Base-by-base conservation (phyloP, 805 yeast genomes). In the Brettanomyces sp. region DNA sequence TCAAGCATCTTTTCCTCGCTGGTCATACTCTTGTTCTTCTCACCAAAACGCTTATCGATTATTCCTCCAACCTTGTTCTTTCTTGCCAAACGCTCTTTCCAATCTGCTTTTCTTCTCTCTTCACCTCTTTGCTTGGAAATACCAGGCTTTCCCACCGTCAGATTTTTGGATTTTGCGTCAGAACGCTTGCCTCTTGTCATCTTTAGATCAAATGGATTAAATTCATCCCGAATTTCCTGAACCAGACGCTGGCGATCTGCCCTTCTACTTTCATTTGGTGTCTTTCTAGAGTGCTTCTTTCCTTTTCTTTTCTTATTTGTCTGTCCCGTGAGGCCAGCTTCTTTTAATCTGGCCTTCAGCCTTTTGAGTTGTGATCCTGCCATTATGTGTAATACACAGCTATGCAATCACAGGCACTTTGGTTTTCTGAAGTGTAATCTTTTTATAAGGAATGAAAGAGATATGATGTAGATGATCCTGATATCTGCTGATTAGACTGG, bases 1-100 rank as follows among this genome's bases (percentile, higher is more conserved):
- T 85, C 96, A 66, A 93, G 76, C 96, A 89, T 89, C 63, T 85
- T 87, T 54, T 93, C 96, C 64, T 93, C 98, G 11, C 80, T 80
- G n/a, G 83, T 76, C 70, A 93, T 58, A 42, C 70, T 63, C 6
- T 70, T 62, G 63, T 87, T 82, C 52, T 77, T 76, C 59, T 93
- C 99, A 61, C 99, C 99, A 63, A 93, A 91, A 66, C 96, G 79
- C 53, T 89, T 75, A 69, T 93, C 99, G 3, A 79, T 63, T 12
- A 93, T 58, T 2, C 86, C 87, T 44, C 97, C 96, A 36, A 73
- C 79, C 60, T 76, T 85, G 53, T 86, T 85, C 56, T 80, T 79
- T 43, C 71, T 65, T n/a, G 72, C 63, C 60, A 74, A 76, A 54
- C 76, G 80, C 21, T 78, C 76, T 42, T 85, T 85, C 62, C 80